Evolutionary conservation across 768 basidiomycete genomes (phyloP), one percentile per base, ranked within the genome.

Genomic region (Rhodotorula graminis): DNA sequence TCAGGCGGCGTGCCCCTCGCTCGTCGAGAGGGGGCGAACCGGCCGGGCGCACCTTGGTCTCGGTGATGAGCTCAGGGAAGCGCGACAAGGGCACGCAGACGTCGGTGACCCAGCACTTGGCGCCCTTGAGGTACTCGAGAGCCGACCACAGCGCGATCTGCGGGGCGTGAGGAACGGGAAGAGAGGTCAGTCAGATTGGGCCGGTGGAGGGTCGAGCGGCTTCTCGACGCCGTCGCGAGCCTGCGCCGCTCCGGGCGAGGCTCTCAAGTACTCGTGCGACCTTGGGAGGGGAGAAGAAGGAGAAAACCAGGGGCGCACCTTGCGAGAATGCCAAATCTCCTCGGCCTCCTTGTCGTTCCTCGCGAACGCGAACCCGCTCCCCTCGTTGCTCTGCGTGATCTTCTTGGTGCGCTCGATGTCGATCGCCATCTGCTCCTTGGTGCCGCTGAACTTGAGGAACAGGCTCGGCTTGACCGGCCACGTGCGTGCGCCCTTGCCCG

Each of bases 381-480:
- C 88, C 5, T 87, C 86, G 77, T 96, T 88, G 76, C 84, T 86
- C 76, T 86, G 84, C 31, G 88, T 86, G 53, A 95, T 86, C 10
- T 81, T 77, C 76, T 69, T 67, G 18, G 77, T 79, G 3, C 75
- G 69, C 37, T 60, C 63, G 29, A 77, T 70, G 50, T 87, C 83
- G 37, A 91, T 85, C 29, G 83, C 80, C 46, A 90, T 86, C 18
- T 86, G 84, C 21, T 84, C 81, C 0, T 85, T 82, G 46, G 90
- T 88, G 7, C 94, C 94, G 80, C 93, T 91, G 61, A 96, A 86
- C 81, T 96, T 98, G 84, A 98, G 91, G 83, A 96, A 95, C 16
- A 97, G 84, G 31, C 71, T 88, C 76, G 76, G 76, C 62, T 76
- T 68, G 63, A 76, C 78, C 6, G 59, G 62, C 78, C 74, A 76